Percentiles rank a stretch among this genome's conserved stretches.
Evolutionary conservation across 306 rosid species (phyloP).

Genomic region (Aeschynomene evenia): DNA sequence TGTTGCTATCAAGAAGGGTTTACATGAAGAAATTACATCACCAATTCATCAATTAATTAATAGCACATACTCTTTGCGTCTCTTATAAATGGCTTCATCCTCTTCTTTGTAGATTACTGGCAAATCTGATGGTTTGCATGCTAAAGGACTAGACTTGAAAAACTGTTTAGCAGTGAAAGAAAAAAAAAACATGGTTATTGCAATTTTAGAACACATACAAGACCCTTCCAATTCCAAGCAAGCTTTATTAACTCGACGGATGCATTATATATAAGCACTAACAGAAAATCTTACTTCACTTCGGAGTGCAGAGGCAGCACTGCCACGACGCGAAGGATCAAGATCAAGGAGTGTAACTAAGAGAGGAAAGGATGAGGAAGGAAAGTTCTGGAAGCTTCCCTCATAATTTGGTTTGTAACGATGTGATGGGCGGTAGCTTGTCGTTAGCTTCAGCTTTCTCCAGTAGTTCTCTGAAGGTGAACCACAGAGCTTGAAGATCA

Average conservation of each 20-base stretch:
- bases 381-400: slow-evolving; percentile 16
- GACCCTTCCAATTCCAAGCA: too few relatives aligned
- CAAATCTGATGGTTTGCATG: slow-evolving; percentile 30
- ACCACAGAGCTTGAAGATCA: slow-evolving; percentile 72
- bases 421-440: slow-evolving; percentile 33
- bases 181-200: neutral
- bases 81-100: slow-evolving; percentile 35
- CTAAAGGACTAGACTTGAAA: slow-evolving; percentile 35
- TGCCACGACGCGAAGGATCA: slow-evolving; percentile 32
- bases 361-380: slow-evolving; percentile 29
- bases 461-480: slow-evolving; percentile 59
- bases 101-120: slow-evolving; percentile 34
- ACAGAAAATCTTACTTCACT: slow-evolving; percentile 25
- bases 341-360: slow-evolving; percentile 38
- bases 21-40: neutral
- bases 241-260: neutral
- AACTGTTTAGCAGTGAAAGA: slow-evolving; percentile 29
- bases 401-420: slow-evolving; percentile 31
- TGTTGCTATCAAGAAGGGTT: neutral
- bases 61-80: slow-evolving; percentile 32
- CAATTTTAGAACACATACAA: neutral
- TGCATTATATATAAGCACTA: neutral
- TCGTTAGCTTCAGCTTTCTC: slow-evolving; percentile 48
- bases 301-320: slow-evolving; percentile 36
- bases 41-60: neutral